These are phyloP conservation scores for Leptoxyphium fumago DNA, from an alignment of 2,329 filamentous ascomycete genomes.

Conservation along the genomic window DNA sequence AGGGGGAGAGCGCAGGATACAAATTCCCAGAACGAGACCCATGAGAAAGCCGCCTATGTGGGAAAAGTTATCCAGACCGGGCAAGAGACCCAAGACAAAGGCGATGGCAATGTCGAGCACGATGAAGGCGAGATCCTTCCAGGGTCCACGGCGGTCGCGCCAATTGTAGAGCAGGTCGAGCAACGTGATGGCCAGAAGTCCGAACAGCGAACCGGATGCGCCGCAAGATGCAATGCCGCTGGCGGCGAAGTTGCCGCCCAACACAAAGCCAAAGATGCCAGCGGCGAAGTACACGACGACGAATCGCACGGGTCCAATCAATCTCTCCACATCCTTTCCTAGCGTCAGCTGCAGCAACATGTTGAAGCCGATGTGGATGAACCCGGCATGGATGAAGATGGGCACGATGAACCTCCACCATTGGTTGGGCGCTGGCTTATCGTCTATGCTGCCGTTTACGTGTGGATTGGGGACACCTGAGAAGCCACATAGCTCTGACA, in stretches of 20 bases:
- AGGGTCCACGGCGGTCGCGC: conserved; percentile 60
- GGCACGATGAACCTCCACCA: conserved; percentile 95
- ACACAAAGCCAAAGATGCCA: conserved; percentile 89
- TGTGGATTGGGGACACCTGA: conserved; percentile 55
- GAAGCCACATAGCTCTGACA: conserved; percentile 76
- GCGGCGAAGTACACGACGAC: conserved; percentile 77
- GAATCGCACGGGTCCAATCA: conserved; percentile 79
- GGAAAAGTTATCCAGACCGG: conserved; percentile 90
- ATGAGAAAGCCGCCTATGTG: conserved; percentile 94
- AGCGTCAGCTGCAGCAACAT: conserved; percentile 80
- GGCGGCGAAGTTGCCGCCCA: conserved; percentile 86
- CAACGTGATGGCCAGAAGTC: conserved; percentile 73
- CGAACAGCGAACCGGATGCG: conserved; percentile 81
- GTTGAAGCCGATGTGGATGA: conserved; percentile 95
- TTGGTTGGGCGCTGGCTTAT: conserved; percentile 61
- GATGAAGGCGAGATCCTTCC: conserved; percentile 78
- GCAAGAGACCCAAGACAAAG: conserved; percentile 81
- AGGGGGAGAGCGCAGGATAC: conserved; percentile 76
- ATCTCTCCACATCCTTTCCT: conserved; percentile 79
- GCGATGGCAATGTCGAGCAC: conserved; percentile 73
- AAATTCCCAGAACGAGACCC: conserved; percentile 76
- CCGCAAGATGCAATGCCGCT: conserved; percentile 67
- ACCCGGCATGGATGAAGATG: conserved; percentile 86
- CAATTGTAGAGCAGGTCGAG: conserved; percentile 90
- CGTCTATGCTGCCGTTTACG: conserved; percentile 33